Evolutionary conservation across 2,329 filamentous ascomycete genomes (phyloP), one percentile per base, ranked within the genome.

Genomic region (Cadophora malorum): DNA sequence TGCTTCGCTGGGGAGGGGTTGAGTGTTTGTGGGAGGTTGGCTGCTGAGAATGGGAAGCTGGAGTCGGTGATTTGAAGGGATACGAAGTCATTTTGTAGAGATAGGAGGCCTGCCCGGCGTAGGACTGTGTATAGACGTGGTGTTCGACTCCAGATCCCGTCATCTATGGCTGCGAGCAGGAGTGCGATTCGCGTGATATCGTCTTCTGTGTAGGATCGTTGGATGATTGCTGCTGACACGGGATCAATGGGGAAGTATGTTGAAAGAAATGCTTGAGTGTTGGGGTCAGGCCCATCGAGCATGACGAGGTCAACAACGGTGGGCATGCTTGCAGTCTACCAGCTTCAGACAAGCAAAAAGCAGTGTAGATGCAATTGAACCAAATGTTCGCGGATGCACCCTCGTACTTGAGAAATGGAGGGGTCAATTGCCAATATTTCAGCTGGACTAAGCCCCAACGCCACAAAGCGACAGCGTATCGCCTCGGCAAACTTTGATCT

Each of bases 281-380:
- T 53, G 4, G 50, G 50, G 50, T 53, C 50, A 8, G 50, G 50
- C 9, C 50, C 50, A 53, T 53, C 50, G 23, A 53, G 50, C 50
- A 53, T 53, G 23, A 53, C 50, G 23, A 53, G 50, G 50, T 53
- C 50, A 53, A 53, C 23, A 38, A 38, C 35, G 23, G n/a, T 23
- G 21, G 23, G n/a, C 50, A 53, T 53, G 14, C 3, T 31, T 14
- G 3, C 23, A 53, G 12, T 14, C 8, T 38, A 38, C 12, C 12
- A 23, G 12, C 3, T 3, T 3, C 3, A 45, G 16, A 45, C 41
- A 19, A 19, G 4, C 16, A 45, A 19, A 12, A 45, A 45, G 12
- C 19, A 19, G 10, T 5, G 16, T 16, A 19, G 41, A 10, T 16
- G 14, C 14, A 14, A 45, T 45, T 45, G 41, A 45, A 19, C 16